Evolutionary conservation across 805 yeast genomes (phyloP), one percentile per base, ranked within the genome.

Genomic region (Pichia paraexigua): DNA sequence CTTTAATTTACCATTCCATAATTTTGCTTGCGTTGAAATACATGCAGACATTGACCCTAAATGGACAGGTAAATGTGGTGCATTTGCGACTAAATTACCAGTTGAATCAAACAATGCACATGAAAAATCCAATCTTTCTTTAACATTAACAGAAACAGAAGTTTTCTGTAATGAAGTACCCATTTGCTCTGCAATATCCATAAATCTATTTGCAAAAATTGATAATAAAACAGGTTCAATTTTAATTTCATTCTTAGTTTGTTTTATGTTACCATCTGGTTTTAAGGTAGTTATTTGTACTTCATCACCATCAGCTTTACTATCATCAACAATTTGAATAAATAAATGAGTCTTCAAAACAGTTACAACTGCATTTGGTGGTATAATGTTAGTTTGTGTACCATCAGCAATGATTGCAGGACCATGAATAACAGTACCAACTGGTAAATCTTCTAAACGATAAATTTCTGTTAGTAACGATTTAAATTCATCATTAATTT

Each of bases 131-230:
- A 87, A 69, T 48, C 96, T 71, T 63, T 87, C 95, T 62, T 87
- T 87, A 41, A 87, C 91, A 61, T 87, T 87, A 2, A 91, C 85
- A 6, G 89, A 82, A 11, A 87, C 89, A 2, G 92, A 76, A 0
- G 94, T 87, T 66, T 85, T 84, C 57, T 86, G 85, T 50, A 87
- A 71, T 6, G 91, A 84, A 39, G 77, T 78, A 40, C 95, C 92
- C 95, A 87, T 87, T 62, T 85, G 92, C 59, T 87, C 95, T 10
- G 96, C 96, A 64, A 88, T 87, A 56, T 88, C 89, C 92, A 87
- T 87, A 65, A 87, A 87, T 54, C 95, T 72, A 65, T 87, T 90
- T 35, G 88, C 84, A 67, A 87, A 87, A 24, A 87, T 83, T 0
- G 95, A 85, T 41, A 87, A 66, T 56, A 82, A 70, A 35, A 87